Base-by-base conservation (phyloP, 495 filamentous ascomycete species). In the Amphirosellinia nigrospora region DNA sequence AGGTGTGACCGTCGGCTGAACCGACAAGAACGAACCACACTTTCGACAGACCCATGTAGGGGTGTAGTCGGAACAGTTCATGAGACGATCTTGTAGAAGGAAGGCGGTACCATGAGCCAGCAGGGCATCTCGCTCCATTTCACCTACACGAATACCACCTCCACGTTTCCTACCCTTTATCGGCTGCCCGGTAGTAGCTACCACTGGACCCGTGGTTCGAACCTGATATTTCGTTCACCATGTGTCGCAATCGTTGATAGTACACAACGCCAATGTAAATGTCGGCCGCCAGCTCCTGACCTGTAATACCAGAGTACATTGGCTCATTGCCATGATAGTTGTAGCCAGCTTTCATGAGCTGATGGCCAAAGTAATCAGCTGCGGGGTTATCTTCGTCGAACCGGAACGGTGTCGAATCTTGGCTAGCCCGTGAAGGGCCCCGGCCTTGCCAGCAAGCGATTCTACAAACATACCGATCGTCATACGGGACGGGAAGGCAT, bases 151-250 rank as follows among this genome's bases (percentile, higher is more conserved):
- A 75, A 99, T 97, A 89, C 96, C 96, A 80, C 96, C 96, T 73
- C 96, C 96, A 85, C 93, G 93, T 76, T 93, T 94, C 76, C 95
- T 86, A 68, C 96, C 96, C 84, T 99, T 97, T 82, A 98, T 94
- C 32, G 96, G 96, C 79, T 99, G 96, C 39, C 96, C 96, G 9
- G 95, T 98, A 30, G 97, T 86, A 28, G 89, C 84, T 63, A 93
- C 93, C 55, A 98, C 91, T 38, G 92, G 94, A 41, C 96, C 96
- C 0, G 96, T 99, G 3, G 96, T 98, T 78, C 96, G 89, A 68
- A 98, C 96, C 81, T 99, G 96, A 88, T 93, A 99, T 81, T 99
- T 99, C 96, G 86, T 97, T 97, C 26, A 99, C 96, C 96, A 99
- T 99, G 89, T 99, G 96, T 77, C 96, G 87, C 61, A 99, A 86